Evolutionary conservation across 106 monocot species (phyloP).

Genomic region (Allium cepa): DNA sequence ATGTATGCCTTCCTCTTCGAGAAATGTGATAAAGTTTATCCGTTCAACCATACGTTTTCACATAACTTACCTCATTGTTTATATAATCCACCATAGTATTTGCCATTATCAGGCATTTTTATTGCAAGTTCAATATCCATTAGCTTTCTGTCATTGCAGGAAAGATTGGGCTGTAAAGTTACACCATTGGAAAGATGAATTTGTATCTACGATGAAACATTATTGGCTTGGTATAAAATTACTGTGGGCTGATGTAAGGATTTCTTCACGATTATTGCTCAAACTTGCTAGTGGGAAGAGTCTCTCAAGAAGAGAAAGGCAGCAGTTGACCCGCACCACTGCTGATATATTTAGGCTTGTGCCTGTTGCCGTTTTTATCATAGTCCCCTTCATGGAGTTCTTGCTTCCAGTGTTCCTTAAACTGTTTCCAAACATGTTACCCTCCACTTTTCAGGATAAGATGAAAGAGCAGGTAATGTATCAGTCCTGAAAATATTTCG

Average conservation of each 20-base stretch:
- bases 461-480: constrained; percentile 88
- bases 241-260: constrained; percentile 80
- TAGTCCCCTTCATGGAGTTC: constrained; percentile 98
- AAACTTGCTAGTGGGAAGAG: constrained; percentile 85
- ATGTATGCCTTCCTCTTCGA: too few relatives aligned
- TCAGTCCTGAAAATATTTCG: too few relatives aligned
- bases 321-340: constrained; percentile 92
- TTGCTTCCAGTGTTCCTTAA: constrained; percentile 86
- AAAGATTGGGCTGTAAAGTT: constrained; percentile 58
- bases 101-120: too few relatives aligned
- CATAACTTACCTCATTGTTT: too few relatives aligned
- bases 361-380: constrained; percentile 89
- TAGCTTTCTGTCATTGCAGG: constrained; percentile 12
- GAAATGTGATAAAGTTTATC: too few relatives aligned
- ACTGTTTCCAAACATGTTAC: constrained; percentile 94
- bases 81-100: too few relatives aligned
- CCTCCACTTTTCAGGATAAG: constrained; percentile 98
- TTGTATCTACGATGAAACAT: constrained; percentile 73
- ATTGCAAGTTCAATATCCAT: too few relatives aligned
- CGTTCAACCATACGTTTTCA: too few relatives aligned
- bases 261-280: constrained; percentile 76
- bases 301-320: constrained; percentile 84
- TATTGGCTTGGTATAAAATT: constrained; percentile 91
- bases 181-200: constrained; percentile 74
- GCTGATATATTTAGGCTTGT: constrained; percentile 96